A percentile compares a stretch with the other conserved stretches of the same genome.
Evolutionary conservation across 495 filamentous ascomycete genomes (phyloP).

Genomic region (Penicillium pancosmium): DNA sequence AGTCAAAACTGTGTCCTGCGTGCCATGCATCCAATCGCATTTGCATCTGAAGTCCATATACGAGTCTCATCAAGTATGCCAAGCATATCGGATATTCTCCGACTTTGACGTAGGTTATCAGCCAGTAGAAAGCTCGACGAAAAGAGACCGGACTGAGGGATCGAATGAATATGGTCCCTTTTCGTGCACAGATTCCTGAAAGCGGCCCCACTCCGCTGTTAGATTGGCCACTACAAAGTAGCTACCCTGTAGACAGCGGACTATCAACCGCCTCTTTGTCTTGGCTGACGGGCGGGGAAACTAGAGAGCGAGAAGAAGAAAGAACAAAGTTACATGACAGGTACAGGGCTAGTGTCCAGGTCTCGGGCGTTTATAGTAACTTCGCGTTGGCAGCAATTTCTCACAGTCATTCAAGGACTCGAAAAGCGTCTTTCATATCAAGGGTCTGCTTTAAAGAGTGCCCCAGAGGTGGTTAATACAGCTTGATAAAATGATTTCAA

Average conservation of each 20-base stretch:
- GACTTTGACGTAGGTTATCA: background rate
- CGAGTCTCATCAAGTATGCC: background rate
- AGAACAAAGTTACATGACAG: background rate
- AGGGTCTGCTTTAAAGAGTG: no score
- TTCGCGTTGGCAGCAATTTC: no score
- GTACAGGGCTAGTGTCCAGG: background rate
- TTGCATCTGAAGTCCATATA: background rate
- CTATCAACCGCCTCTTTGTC: constrained; percentile 4
- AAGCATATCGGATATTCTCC: constrained; percentile 1
- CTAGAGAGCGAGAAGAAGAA: background rate
- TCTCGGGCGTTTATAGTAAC: no score
- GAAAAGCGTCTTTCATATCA: no score
- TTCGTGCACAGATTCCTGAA: background rate
- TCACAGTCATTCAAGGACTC: no score
- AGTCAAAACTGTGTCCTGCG: background rate
- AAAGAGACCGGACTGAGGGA: background rate
- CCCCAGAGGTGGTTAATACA: no score
- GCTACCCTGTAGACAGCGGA: background rate
- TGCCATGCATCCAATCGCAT: background rate
- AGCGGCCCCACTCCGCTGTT: background rate
- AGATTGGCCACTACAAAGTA: background rate
- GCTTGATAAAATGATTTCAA: background rate
- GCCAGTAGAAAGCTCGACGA: background rate
- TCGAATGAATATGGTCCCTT: background rate
- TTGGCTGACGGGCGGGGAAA: constrained; percentile 6